Evolutionary conservation across 2,329 filamentous ascomycete species (phyloP).

Genomic region (Aspergillus latus): DNA sequence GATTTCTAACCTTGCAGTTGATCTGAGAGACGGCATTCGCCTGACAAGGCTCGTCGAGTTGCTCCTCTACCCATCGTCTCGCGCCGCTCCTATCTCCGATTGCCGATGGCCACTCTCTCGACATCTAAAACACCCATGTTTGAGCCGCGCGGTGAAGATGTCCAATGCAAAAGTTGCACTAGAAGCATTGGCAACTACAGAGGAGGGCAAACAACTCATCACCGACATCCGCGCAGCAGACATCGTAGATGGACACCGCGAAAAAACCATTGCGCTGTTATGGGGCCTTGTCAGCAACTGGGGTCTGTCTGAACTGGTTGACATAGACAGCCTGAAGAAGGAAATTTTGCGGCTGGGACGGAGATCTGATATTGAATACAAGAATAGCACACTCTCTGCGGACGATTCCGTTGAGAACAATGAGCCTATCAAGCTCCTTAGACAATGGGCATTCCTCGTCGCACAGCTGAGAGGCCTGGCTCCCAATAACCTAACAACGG

Average conservation of each 20-base stretch:
- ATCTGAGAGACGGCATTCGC: slow-evolving; percentile 61
- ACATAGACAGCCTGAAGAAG: slow-evolving; percentile 54
- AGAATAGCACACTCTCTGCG: slow-evolving; percentile 19
- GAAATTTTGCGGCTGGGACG: slow-evolving; percentile 51
- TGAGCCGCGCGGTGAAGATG: slow-evolving; percentile 56
- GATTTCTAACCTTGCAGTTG: slow-evolving; percentile 61
- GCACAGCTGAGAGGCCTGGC: slow-evolving; percentile 47
- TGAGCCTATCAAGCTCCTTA: slow-evolving; percentile 48
- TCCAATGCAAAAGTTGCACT: slow-evolving; percentile 62
- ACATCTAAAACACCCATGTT: slow-evolving; percentile 59
- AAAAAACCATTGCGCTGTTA: slow-evolving; percentile 62
- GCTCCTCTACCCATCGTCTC: slow-evolving; percentile 46
- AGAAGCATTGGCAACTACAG: slow-evolving; percentile 49
- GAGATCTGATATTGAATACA: slow-evolving; percentile 22
- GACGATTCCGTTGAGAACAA: slow-evolving; percentile 15
- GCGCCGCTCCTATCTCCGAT: too few species aligned
- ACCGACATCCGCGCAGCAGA: slow-evolving; percentile 54
- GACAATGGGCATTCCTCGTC: slow-evolving; percentile 56
- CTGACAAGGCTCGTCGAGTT: slow-evolving; percentile 62
- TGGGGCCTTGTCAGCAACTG: slow-evolving; percentile 61
- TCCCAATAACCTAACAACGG: slow-evolving; percentile 58
- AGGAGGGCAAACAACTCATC: slow-evolving; percentile 43
- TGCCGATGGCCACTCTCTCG: slow-evolving; percentile 52
- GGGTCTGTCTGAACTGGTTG: slow-evolving; percentile 55
- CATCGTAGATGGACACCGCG: slow-evolving; percentile 63